Percentiles rank a stretch among this genome's conserved stretches.
Conservation (phyloP, 768 basidiomycete genomes). For the Auricularia sp. region DNA sequence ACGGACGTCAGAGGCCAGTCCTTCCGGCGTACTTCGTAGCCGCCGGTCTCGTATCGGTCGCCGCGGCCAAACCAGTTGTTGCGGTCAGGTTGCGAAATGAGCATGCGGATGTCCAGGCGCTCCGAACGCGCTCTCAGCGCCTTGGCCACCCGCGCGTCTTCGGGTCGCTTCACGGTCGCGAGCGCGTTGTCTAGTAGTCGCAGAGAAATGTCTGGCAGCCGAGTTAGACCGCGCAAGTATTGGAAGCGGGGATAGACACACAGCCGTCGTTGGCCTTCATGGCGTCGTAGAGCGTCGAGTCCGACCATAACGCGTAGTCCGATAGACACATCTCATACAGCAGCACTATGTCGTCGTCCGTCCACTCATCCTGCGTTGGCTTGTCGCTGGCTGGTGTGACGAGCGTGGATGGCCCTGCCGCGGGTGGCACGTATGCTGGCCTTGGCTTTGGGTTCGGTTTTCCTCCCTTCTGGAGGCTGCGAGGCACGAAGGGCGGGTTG, state of each 20-base stretch:
- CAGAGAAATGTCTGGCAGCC: conserved; percentile 33
- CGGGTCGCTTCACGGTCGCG: conserved; percentile 15
- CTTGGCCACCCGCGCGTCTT: conserved; percentile 45
- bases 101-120: conserved; percentile 51
- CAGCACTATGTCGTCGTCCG: conserved; percentile 37
- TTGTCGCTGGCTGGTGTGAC: background rate
- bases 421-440: too few species aligned
- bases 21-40: conserved; percentile 58
- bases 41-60: conserved; percentile 30
- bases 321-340: conserved; percentile 56
- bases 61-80: conserved; percentile 19
- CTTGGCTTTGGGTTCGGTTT: too few species aligned
- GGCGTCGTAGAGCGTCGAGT: conserved; percentile 42
- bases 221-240: conserved; percentile 42
- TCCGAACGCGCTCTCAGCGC: conserved; percentile 43
- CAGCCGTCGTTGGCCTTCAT: conserved; percentile 33
- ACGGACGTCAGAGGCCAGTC: conserved; percentile 27
- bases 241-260: conserved; percentile 11
- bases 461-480: too few species aligned
- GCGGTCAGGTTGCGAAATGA: conserved; percentile 35
- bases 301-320: conserved; percentile 57
- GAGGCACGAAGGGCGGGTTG: too few species aligned
- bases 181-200: conserved; percentile 11
- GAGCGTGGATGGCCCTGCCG: background rate
- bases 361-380: background rate